Evolutionary conservation across 768 basidiomycete genomes (phyloP).

Genomic region (Suillus americanus): DNA sequence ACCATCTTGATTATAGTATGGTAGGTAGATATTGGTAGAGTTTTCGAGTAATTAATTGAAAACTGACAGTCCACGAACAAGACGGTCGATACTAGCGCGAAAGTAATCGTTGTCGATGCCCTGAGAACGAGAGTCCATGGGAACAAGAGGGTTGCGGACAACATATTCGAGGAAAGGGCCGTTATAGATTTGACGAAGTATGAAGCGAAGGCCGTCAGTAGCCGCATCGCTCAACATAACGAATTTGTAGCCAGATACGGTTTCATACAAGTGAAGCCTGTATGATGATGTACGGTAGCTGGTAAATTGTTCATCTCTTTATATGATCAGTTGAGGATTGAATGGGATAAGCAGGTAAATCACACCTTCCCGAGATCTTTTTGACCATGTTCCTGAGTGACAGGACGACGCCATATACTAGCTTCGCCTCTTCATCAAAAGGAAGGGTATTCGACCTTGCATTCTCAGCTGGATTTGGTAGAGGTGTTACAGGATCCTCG

Average conservation of each 20-base stretch:
- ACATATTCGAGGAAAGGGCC: conserved; percentile 94
- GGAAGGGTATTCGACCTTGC: conserved; percentile 55
- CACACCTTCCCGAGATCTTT: conserved; percentile 85
- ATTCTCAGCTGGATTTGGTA: conserved; percentile 19
- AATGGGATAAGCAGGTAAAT: not conserved
- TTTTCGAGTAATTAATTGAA: conserved; percentile 31
- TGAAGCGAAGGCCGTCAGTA: conserved; percentile 77
- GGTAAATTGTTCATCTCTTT: conserved; percentile 87
- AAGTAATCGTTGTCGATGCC: conserved; percentile 96
- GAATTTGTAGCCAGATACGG: conserved; percentile 91
- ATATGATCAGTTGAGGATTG: conserved; percentile 2
- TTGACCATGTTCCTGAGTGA: conserved; percentile 93
- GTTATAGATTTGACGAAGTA: conserved; percentile 87
- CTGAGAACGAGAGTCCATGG: conserved; percentile 77
- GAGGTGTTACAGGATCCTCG: conserved; percentile 36
- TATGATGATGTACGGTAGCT: conserved; percentile 90
- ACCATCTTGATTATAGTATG: conserved; percentile 12
- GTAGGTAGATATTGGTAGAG: conserved; percentile 19
- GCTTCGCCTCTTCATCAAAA: conserved; percentile 96
- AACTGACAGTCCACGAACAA: conserved; percentile 60
- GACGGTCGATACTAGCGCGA: conserved; percentile 72
- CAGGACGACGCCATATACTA: conserved; percentile 94
- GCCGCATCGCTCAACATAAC: conserved; percentile 89
- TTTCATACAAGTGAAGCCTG: conserved; percentile 92
- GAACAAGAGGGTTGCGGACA: conserved; percentile 85